Evolutionary conservation across 1,139 yeast genomes (phyloP).

Genomic region (Geotrichum histeridarum): DNA sequence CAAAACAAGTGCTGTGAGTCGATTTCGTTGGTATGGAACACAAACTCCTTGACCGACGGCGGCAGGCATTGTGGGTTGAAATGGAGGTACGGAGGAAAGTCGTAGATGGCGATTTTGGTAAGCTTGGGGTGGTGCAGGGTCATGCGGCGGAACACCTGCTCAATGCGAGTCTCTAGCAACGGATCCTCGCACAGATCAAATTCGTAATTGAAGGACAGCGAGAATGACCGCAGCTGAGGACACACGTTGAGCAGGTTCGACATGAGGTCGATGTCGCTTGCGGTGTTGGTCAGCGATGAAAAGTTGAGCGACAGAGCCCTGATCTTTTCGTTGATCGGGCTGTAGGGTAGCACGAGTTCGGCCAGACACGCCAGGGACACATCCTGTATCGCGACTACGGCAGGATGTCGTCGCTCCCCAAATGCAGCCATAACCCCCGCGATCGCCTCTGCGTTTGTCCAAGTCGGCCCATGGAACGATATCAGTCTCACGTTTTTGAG

Average conservation of each 20-base stretch:
- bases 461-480: neutral
- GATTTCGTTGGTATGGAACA: conserved; percentile 16
- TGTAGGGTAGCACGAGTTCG: conserved; percentile 8
- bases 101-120: conserved; percentile 1
- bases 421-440: neutral
- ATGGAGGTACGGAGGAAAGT: conserved; percentile 15
- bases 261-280: conserved; percentile 9
- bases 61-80: conserved; percentile 12
- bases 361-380: conserved; percentile 7
- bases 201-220: conserved; percentile 6
- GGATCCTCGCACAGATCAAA: conserved; percentile 15
- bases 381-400: neutral
- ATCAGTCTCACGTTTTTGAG: neutral
- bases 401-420: neutral
- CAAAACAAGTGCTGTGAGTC: conserved; percentile 10
- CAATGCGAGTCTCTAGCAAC: conserved; percentile 2
- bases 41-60: conserved; percentile 9
- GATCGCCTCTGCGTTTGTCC: neutral
- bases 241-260: neutral
- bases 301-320: neutral
- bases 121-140: conserved; percentile 2
- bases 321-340: conserved; percentile 3
- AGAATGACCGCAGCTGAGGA: conserved; percentile 6
- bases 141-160: neutral
- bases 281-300: conserved; percentile 1